A percentile compares a stretch with the other conserved stretches of the same genome.
Evolutionary conservation across 805 yeast species (phyloP).

Genomic region (Zygosaccharomyces kombuchaensis): DNA sequence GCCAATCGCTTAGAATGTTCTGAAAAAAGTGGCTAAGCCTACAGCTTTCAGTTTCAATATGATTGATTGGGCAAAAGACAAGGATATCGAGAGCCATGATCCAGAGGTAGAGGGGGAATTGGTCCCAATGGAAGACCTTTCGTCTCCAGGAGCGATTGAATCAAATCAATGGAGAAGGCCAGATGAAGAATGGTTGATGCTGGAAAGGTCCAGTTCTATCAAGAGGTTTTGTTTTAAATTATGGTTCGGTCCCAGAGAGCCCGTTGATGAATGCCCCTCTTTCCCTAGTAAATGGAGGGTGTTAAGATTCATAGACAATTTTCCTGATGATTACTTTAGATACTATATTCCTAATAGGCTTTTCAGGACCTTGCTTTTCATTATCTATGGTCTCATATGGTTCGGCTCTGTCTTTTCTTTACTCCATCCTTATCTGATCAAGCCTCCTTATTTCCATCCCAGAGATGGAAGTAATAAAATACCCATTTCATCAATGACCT

Average conservation of each 20-base stretch:
- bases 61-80: background rate
- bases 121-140: constrained; percentile 7
- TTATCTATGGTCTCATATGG: constrained; percentile 47
- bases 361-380: constrained; percentile 33
- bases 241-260: constrained; percentile 55
- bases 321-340: constrained; percentile 39
- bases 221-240: constrained; percentile 32
- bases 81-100: background rate
- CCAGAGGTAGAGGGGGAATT: constrained; percentile 2
- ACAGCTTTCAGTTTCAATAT: background rate
- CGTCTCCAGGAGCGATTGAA: constrained; percentile 2
- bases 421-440: constrained; percentile 44
- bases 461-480: constrained; percentile 21
- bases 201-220: constrained; percentile 15
- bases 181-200: constrained; percentile 22
- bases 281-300: constrained; percentile 27
- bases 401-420: constrained; percentile 36
- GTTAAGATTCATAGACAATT: constrained; percentile 37
- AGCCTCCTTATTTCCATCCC: constrained; percentile 36
- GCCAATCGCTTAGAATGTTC: background rate
- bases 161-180: background rate
- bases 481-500: constrained; percentile 39
- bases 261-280: constrained; percentile 46
- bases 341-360: constrained; percentile 26
- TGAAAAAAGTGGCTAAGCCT: background rate